phyloP scores from a whole-genome alignment of 306 rosid species.

The Prunus fruticosa region DNA sequence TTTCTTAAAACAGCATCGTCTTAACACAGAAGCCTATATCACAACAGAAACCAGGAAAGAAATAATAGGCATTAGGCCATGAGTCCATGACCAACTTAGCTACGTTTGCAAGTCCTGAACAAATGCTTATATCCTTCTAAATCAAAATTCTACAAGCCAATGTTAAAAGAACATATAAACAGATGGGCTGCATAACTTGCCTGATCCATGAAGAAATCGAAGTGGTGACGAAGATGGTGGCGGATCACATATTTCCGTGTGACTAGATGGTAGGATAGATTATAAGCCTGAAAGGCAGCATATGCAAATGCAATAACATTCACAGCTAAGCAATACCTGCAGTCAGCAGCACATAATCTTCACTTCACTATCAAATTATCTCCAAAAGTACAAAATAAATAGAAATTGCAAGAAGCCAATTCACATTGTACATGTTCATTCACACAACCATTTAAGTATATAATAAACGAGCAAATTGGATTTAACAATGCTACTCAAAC shows the following conservation, averaged over 20 bases:
- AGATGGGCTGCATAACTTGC: constrained; percentile 37
- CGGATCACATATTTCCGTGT: constrained; percentile 43
- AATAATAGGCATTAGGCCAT: neutral
- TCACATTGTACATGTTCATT: neutral
- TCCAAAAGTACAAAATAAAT: neutral
- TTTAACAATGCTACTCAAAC: neutral
- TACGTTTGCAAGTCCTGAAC: neutral
- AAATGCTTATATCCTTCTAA: neutral
- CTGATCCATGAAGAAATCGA: constrained; percentile 95
- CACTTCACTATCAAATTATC: constrained; percentile 3
- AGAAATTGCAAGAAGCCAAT: neutral
- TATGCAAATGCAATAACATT: constrained; percentile 74
- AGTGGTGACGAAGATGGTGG: constrained; percentile 57
- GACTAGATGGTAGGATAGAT: constrained; percentile 44
- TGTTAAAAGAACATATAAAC: neutral
- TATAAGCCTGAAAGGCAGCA: constrained; percentile 64
- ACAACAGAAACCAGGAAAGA: neutral
- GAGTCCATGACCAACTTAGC: neutral
- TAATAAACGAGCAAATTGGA: neutral
- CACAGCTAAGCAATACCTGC: constrained; percentile 90
- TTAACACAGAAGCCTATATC: neutral
- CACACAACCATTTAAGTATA: neutral
- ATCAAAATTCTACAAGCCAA: neutral
- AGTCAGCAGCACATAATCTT: constrained; percentile 13
- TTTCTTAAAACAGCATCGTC: neutral